Conservation (phyloP, 2,329 filamentous ascomycete species). For the Chaetomium globosum region DNA sequence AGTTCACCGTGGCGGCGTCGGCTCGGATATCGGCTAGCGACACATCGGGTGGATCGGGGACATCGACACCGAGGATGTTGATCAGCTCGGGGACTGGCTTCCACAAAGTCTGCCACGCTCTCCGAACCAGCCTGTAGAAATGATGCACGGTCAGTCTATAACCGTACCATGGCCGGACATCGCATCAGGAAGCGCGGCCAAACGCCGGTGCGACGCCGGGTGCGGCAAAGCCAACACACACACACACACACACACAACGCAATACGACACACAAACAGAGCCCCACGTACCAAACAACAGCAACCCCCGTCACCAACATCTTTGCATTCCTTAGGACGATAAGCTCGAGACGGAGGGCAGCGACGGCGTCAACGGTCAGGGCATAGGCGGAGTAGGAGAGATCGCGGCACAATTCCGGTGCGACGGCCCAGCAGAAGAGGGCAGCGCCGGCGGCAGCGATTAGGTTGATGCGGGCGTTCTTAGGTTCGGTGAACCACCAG, state of each 20-base stretch:
- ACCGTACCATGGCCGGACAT: constrained; percentile 2
- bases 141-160: constrained; percentile 23
- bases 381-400: constrained; percentile 44
- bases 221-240: constrained; percentile 4
- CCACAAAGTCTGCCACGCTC: constrained; percentile 84
- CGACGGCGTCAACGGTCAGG: constrained; percentile 42
- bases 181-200: constrained; percentile 12
- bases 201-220: constrained; percentile 3
- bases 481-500: constrained; percentile 52
- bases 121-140: constrained; percentile 70
- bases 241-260: not conserved
- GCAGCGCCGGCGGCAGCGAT: constrained; percentile 47
- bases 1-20: constrained; percentile 86
- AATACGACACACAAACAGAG: not conserved
- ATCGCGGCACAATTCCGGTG: constrained; percentile 46
- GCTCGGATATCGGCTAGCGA: constrained; percentile 87
- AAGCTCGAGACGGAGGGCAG: constrained; percentile 51
- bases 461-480: constrained; percentile 48
- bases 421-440: constrained; percentile 48
- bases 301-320: constrained; percentile 58
- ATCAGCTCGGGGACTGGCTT: constrained; percentile 91
- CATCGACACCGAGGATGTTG: constrained; percentile 87
- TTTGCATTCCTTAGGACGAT: constrained; percentile 54
- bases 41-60: constrained; percentile 85
- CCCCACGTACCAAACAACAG: constrained; percentile 55